phyloP scores from a whole-genome alignment of 2,329 filamentous ascomycete genomes.

The Paraphaeosphaeria sporulosa region DNA sequence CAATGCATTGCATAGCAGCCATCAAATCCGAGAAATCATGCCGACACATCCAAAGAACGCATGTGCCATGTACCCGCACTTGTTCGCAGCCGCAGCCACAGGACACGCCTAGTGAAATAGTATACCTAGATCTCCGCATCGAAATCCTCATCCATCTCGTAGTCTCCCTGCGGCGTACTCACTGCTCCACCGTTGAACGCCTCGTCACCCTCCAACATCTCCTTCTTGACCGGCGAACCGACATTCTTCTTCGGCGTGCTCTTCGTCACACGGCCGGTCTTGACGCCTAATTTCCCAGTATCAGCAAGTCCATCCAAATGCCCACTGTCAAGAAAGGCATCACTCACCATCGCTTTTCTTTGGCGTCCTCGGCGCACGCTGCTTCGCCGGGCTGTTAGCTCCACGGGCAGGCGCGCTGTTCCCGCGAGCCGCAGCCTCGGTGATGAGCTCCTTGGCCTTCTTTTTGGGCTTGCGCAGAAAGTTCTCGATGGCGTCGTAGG shows the following conservation, averaged over 20 bases:
- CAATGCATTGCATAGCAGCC: background rate
- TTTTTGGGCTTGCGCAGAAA: constrained; percentile 56
- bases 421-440: constrained; percentile 17
- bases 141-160: background rate
- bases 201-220: constrained; percentile 14
- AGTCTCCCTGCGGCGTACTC: background rate
- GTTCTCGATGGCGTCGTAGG: constrained; percentile 58
- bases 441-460: constrained; percentile 44
- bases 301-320: background rate
- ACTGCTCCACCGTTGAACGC: background rate
- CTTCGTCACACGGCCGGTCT: constrained; percentile 30
- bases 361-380: constrained; percentile 13
- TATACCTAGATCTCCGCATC: background rate
- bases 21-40: background rate
- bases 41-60: background rate
- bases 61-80: background rate
- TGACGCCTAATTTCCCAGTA: background rate
- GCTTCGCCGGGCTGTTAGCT: constrained; percentile 14
- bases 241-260: constrained; percentile 14
- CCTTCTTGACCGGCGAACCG: constrained; percentile 18
- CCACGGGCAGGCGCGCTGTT: constrained; percentile 9
- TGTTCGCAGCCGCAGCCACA: background rate
- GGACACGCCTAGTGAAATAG: no score
- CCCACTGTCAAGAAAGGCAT: background rate
- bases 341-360: constrained; percentile 19